These are phyloP conservation scores for Barnettozyma siamensis DNA, from an alignment of 805 yeast genomes.

Conservation along the genomic window DNA sequence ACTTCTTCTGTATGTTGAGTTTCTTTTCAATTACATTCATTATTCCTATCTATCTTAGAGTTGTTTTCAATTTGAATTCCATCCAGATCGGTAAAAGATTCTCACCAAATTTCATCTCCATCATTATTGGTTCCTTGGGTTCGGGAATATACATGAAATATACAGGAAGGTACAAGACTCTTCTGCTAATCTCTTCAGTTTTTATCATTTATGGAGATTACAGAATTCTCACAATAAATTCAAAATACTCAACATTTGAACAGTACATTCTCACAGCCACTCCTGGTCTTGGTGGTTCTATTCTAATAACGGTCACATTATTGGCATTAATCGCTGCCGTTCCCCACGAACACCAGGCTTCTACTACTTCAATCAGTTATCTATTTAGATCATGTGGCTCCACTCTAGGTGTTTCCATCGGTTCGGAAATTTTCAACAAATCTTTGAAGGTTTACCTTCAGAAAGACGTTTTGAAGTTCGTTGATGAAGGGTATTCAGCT, in stretches of 20 bases:
- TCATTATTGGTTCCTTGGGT: conserved; percentile 54
- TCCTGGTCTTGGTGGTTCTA: conserved; percentile 52
- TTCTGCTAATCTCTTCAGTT: conserved; percentile 37
- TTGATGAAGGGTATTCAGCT: conserved; percentile 32
- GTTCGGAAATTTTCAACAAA: conserved; percentile 56
- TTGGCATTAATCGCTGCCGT: conserved; percentile 69
- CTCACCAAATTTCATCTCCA: conserved; percentile 55
- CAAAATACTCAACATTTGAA: conserved; percentile 31
- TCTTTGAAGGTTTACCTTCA: conserved; percentile 30
- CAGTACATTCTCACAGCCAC: conserved; percentile 40
- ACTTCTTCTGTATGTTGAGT: conserved; percentile 44
- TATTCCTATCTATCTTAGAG: conserved; percentile 54
- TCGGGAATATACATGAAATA: conserved; percentile 60
- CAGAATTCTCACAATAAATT: conserved; percentile 30
- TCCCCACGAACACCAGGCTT: conserved; percentile 59
- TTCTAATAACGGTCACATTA: conserved; percentile 59
- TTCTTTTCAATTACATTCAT: conserved; percentile 44
- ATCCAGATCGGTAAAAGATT: conserved; percentile 54
- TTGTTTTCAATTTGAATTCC: conserved; percentile 48
- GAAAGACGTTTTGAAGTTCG: conserved; percentile 27
- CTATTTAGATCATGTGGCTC: conserved; percentile 64
- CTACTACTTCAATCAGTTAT: conserved; percentile 62
- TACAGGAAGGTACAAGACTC: conserved; percentile 53
- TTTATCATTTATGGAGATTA: conserved; percentile 41
- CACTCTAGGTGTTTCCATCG: conserved; percentile 57